Evolutionary conservation across 2,329 filamentous ascomycete species (phyloP).

Genomic region (Talaromyces sp.): DNA sequence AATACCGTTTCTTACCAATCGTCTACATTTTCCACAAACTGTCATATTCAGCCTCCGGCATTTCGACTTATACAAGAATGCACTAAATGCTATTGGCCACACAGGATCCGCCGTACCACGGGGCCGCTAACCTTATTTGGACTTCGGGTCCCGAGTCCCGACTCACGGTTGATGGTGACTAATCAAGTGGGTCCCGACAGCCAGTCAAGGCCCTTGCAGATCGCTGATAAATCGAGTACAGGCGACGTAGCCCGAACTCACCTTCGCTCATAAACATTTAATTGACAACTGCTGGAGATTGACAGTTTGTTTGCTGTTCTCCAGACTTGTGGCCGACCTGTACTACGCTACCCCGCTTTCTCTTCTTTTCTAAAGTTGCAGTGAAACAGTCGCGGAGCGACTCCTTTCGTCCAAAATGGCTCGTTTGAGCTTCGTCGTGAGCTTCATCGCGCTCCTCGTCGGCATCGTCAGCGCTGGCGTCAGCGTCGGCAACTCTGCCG

Average conservation of each 20-base stretch:
- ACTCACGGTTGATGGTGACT: not conserved
- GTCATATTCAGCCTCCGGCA: not conserved
- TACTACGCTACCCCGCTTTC: not conserved
- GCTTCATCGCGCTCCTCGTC: constrained; percentile 41
- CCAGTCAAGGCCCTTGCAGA: not conserved
- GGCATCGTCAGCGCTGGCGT: constrained; percentile 54
- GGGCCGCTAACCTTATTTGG: not conserved
- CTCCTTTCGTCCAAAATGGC: constrained; percentile 25
- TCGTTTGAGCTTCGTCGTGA: constrained; percentile 42
- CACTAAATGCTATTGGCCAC: not conserved
- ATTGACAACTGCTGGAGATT: not conserved
- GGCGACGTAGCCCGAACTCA: constrained; percentile 12
- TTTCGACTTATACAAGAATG: not conserved
- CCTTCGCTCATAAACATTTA: not conserved
- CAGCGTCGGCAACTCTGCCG: constrained; percentile 62
- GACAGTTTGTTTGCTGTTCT: not conserved
- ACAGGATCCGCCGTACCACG: not conserved
- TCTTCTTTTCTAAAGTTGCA: not conserved
- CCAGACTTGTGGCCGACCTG: not conserved
- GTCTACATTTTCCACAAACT: no score
- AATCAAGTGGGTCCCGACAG: not conserved
- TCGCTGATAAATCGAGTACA: constrained; percentile 2
- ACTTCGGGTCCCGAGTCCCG: not conserved
- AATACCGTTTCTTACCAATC: no score
- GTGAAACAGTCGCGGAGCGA: not conserved